These are phyloP conservation scores for Acacia confusa DNA, from an alignment of 306 rosid genomes.

Conservation along the genomic window DNA sequence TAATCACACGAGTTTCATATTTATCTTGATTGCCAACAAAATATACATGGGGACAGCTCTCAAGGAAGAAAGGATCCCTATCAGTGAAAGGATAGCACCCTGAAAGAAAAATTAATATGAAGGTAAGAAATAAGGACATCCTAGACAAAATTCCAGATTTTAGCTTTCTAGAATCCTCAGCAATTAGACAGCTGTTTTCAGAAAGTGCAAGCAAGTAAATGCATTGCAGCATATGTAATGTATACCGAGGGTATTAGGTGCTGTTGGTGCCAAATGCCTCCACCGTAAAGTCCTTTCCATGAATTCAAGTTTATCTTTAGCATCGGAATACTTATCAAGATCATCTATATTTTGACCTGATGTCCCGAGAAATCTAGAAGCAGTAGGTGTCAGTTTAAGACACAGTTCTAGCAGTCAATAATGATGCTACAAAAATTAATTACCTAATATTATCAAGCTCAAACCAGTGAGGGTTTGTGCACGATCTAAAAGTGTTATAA, in stretches of 20 bases:
- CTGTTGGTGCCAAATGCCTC: constrained; percentile 98
- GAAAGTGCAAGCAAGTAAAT: constrained; percentile 23
- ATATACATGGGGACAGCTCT: constrained; percentile 92
- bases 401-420: constrained; percentile 25
- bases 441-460: constrained; percentile 85
- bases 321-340: constrained; percentile 84
- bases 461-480: constrained; percentile 91
- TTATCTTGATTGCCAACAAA: constrained; percentile 87
- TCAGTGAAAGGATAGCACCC: constrained; percentile 94
- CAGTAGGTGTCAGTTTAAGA: constrained; percentile 30
- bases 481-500: constrained; percentile 86
- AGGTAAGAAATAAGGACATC: constrained; percentile 4
- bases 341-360: constrained; percentile 92
- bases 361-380: constrained; percentile 88
- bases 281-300: constrained; percentile 92
- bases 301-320: constrained; percentile 77
- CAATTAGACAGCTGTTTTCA: constrained; percentile 19
- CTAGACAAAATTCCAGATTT: neutral
- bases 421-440: constrained; percentile 12
- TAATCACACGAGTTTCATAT: constrained; percentile 65
- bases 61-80: constrained; percentile 84
- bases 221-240: constrained; percentile 22
- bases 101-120: constrained; percentile 39
- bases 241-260: constrained; percentile 97
- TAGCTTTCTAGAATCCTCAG: constrained; percentile 16